Base-by-base conservation (phyloP, 306 rosid genomes). In the Rosa rugosa region DNA sequence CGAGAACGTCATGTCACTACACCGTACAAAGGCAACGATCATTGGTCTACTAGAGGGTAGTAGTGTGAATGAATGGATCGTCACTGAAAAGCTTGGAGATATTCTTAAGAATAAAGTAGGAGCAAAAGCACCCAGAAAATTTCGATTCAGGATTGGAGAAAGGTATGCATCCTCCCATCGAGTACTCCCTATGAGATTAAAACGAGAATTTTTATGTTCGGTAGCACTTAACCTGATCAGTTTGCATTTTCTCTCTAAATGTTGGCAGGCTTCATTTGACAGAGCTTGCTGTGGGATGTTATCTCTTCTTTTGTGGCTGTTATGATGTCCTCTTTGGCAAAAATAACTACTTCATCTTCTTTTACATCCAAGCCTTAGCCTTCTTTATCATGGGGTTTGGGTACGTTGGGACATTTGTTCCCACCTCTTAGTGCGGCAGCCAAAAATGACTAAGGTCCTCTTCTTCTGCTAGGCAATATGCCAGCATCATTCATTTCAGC, bases 1-100 rank as follows among this genome's bases (percentile, higher is more conserved):
- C 57, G 98, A 94, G 84, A 94, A 94, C 56, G 92, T 91, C 77
- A 92, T 94, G 98, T 84, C 98, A 20, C 83, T 92, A 8, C 97
- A 92, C 86, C 80, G 98, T 75, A 85, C 97, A 57, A 94, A 94
- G 80, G 97, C 94, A 36, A 94, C 98, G 12, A 75, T 92, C 71
- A 92, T 92, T 8, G 97, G 98, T 63, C 86, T 94, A 23, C 75
- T 94, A 51, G 97, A 89, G 84, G 63, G 86, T 11, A 88, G 84
- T 73, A 67, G 94, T 66, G 97, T 87, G 75, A 92, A 94, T 51
- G 98, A 94, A 75, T 94, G 97, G 97, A 81, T 94, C 69, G 97
- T 94, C 64, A 94, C 98, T 2, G 97, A 90, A 83, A 94, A 94
- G 73, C 89, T 92, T 60, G 98, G 98, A 77, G 94, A 88, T 79